phyloP scores from a whole-genome alignment of 2,329 filamentous ascomycete species.

The Chaetothyriales sp. region DNA sequence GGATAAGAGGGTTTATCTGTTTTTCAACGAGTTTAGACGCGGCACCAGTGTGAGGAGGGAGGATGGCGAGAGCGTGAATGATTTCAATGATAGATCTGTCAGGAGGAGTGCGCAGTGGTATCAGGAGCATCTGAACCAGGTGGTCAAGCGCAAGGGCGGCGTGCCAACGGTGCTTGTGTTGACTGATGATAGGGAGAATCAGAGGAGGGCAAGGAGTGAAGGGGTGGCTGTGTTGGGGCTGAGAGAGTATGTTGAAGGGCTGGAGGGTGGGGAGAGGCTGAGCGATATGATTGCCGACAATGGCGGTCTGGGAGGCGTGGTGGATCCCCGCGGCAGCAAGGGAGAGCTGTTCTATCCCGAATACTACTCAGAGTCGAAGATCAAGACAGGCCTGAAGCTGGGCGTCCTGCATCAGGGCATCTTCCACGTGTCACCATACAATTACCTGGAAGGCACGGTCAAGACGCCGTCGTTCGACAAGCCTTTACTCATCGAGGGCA shows the following conservation, averaged over 20 bases:
- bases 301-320: conserved; percentile 40
- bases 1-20: conserved; percentile 94
- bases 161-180: conserved; percentile 77
- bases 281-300: conserved; percentile 85
- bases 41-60: conserved; percentile 74
- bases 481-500: conserved; percentile 68
- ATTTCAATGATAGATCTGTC: conserved; percentile 87
- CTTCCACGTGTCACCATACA: conserved; percentile 94
- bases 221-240: conserved; percentile 54
- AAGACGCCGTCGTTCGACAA: conserved; percentile 83
- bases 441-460: conserved; percentile 88
- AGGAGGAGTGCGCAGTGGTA: conserved; percentile 83
- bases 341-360: conserved; percentile 70
- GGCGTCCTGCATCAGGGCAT: conserved; percentile 84
- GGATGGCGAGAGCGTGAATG: conserved; percentile 76
- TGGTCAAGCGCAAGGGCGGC: conserved; percentile 30
- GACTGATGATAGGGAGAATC: conserved; percentile 78
- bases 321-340: conserved; percentile 48
- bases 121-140: conserved; percentile 56
- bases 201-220: conserved; percentile 66
- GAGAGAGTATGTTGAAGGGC: conserved; percentile 62
- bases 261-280: conserved; percentile 71
- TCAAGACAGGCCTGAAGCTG: conserved; percentile 84
- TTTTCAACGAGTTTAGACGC: conserved; percentile 94
- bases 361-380: conserved; percentile 73